These are phyloP conservation scores for Fusarium verticillioides DNA, from an alignment of 2,329 filamentous ascomycete genomes.

Conservation along the genomic window DNA sequence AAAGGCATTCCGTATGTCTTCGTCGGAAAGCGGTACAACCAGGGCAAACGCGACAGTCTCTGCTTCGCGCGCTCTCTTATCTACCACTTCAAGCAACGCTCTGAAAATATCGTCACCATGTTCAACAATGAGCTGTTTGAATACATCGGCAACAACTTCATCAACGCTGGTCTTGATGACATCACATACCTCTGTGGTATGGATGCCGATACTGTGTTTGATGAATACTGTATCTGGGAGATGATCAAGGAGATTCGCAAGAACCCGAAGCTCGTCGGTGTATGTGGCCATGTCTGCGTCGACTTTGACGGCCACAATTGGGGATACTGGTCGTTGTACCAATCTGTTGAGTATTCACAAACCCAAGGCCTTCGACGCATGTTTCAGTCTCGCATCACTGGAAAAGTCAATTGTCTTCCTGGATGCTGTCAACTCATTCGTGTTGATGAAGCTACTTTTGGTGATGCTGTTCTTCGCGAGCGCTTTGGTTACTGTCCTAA, in stretches of 20 bases:
- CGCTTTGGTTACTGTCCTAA: slow-evolving; percentile 61
- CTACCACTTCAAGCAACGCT: slow-evolving; percentile 59
- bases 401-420: slow-evolving; percentile 61
- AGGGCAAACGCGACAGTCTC: slow-evolving; percentile 61
- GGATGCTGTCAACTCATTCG: slow-evolving; percentile 63
- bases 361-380: slow-evolving; percentile 59
- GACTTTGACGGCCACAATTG: slow-evolving; percentile 57
- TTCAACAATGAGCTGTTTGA: slow-evolving; percentile 59
- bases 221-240: slow-evolving; percentile 56
- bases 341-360: slow-evolving; percentile 61
- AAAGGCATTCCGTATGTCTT: slow-evolving; percentile 59
- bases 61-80: slow-evolving; percentile 61
- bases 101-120: slow-evolving; percentile 55
- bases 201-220: slow-evolving; percentile 61
- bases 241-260: slow-evolving; percentile 57
- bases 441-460: slow-evolving; percentile 61
- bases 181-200: slow-evolving; percentile 59
- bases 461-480: slow-evolving; percentile 57
- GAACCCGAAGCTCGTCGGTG: slow-evolving; percentile 57
- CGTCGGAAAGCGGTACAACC: slow-evolving; percentile 61
- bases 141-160: slow-evolving; percentile 53
- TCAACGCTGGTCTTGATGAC: slow-evolving; percentile 52
- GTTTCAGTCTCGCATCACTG: slow-evolving; percentile 61
- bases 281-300: slow-evolving; percentile 61
- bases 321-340: slow-evolving; percentile 59